A percentile compares a stretch with the other conserved stretches of the same genome.
Evolutionary conservation across 371 early-diverging fungal genomes (phyloP).

Genomic region (Apophysomyces variabilis): DNA sequence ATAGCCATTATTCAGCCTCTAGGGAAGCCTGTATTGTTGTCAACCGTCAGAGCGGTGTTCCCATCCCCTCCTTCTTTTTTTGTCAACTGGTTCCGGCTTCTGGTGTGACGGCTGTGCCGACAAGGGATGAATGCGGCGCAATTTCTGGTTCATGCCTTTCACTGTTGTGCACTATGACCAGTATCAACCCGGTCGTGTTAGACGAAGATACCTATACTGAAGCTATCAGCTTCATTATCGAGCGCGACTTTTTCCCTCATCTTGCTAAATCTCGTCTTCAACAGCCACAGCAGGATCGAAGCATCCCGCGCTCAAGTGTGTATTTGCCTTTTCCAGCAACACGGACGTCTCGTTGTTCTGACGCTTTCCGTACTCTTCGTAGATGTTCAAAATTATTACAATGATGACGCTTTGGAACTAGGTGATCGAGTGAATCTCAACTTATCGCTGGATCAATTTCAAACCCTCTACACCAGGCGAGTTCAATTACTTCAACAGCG

Average conservation of each 20-base stretch:
- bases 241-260: constrained; percentile 87
- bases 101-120: too few relatives aligned
- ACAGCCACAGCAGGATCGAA: neutral
- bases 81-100: too few relatives aligned
- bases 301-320: constrained; percentile 4
- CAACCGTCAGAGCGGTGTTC: too few relatives aligned
- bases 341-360: neutral
- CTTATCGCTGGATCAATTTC: constrained; percentile 69
- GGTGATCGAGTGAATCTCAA: constrained; percentile 45
- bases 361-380: neutral
- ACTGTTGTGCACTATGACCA: constrained; percentile 11
- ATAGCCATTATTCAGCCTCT: too few relatives aligned
- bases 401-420: constrained; percentile 32
- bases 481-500: constrained; percentile 1
- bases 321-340: neutral
- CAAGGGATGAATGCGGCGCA: too few relatives aligned
- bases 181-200: constrained; percentile 46
- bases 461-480: constrained; percentile 72
- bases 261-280: constrained; percentile 48
- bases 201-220: constrained; percentile 84
- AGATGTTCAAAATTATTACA: constrained; percentile 35
- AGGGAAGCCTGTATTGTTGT: too few relatives aligned
- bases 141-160: constrained; percentile 4
- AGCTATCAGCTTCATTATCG: constrained; percentile 77
- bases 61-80: too few relatives aligned